These are phyloP conservation scores for Dalbergia cultrata DNA, from an alignment of 306 rosid genomes.

Conservation along the genomic window DNA sequence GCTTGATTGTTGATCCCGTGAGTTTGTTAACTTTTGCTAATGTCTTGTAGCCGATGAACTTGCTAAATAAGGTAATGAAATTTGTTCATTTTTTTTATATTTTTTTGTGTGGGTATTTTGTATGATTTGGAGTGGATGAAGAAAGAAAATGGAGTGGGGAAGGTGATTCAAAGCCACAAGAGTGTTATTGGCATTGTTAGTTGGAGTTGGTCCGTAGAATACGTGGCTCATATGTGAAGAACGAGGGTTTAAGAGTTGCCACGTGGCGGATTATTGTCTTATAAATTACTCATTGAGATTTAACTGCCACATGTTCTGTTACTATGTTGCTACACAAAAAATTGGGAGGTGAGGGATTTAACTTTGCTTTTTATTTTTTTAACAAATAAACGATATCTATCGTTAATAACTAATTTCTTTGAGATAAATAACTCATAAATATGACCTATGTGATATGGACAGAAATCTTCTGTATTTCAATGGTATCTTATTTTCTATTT, in stretches of 20 bases:
- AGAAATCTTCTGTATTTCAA: no score
- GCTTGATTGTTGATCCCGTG: background rate
- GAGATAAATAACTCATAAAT: no score
- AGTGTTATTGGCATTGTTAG: background rate
- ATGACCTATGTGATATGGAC: no score
- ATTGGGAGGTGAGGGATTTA: no score
- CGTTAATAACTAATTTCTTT: no score
- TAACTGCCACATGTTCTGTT: constrained; percentile 18
- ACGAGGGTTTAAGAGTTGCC: constrained; percentile 16
- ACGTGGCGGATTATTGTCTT: constrained; percentile 36
- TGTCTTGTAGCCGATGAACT: background rate
- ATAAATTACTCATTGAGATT: background rate
- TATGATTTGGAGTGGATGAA: constrained; percentile 17
- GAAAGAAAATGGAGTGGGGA: constrained; percentile 32
- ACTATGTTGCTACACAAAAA: no score
- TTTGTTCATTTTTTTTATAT: background rate
- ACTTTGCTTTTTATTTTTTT: no score
- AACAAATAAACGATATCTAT: no score
- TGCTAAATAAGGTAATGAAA: background rate
- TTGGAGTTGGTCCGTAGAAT: constrained; percentile 34
- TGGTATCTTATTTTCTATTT: no score
- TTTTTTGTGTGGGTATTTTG: no score
- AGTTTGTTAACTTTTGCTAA: background rate
- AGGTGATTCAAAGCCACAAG: constrained; percentile 38
- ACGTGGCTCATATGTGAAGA: constrained; percentile 49